Conservation (phyloP, 2,329 filamentous ascomycete genomes). For the Aureobasidium namibiae region DNA sequence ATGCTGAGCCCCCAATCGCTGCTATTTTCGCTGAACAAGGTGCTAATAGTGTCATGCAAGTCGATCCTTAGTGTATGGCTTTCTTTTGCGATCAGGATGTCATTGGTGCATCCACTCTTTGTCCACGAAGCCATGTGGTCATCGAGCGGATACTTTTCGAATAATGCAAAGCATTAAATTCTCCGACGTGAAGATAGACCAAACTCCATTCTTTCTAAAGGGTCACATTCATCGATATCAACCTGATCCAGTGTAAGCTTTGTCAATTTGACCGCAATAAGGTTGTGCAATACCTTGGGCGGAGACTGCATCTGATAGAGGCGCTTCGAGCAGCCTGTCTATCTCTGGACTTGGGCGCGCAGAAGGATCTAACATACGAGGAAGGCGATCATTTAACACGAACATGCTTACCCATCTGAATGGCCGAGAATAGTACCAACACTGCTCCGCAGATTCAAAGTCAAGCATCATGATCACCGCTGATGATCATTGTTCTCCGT, state of each 20-base stretch:
- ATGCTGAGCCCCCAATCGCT: background rate
- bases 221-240: background rate
- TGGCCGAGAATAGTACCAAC: background rate
- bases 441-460: background rate
- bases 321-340: background rate
- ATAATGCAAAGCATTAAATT: constrained; percentile 6
- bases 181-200: background rate
- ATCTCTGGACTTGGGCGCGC: background rate
- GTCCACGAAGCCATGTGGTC: background rate
- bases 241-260: background rate
- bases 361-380: background rate
- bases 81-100: background rate
- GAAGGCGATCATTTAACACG: background rate
- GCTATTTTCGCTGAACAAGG: background rate
- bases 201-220: background rate
- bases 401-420: no score
- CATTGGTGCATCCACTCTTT: background rate
- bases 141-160: background rate
- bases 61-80: background rate
- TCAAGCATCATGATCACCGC: background rate
- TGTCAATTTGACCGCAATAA: background rate
- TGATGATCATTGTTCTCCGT: background rate
- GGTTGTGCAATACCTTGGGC: background rate
- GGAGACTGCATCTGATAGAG: background rate
- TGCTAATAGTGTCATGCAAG: background rate